Evolutionary conservation across 352 stramenopile species (phyloP), one percentile per base, ranked within the genome.

Genomic region (Elongisporangium prolatum): DNA sequence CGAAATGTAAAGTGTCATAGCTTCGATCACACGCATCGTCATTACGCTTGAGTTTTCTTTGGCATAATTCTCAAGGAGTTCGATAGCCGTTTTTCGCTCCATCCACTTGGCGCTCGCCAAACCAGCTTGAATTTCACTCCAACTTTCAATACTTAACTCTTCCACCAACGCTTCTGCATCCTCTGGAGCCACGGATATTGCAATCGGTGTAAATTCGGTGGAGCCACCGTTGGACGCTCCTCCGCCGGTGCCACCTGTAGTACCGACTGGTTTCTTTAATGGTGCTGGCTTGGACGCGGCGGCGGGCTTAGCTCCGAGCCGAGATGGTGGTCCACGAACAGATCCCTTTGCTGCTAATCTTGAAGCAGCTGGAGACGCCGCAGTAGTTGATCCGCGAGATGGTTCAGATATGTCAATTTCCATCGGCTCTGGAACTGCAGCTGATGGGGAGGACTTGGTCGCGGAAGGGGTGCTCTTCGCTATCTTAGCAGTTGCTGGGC

Each of bases 71-170:
- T 94, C 82, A 9, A 96, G 54, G 18, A 52, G 55, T 54, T 96
- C 85, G 54, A 93, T 88, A 17, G 83, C 80, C 51, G 48, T 68
- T 69, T 93, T 96, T 3, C 86, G 80, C 24, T 93, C 85, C 60
- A 84, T 86, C 86, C 86, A 96, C 54, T 94, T 93, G 9, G 75
- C 54, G 40, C 84, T 94, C 1, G 60, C 64, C 61, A 96, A 89
- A 0, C 77, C 80, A 49, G 81, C 68, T 7, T 75, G 50, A 48
- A 91, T 85, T 0, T 63, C 56, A 24, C 21, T 22, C 79, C 79
- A 96, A 17, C 63, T 72, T 3, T 83, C 75, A n/a, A 93, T 71
- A n/a, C 75, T 61, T 38, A 93, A 51, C 0, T 87, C 76, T 9
- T 57, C 52, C 44, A 95, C 57, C 1, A 91, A 65, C 2, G 63